A percentile compares a stretch with the other conserved stretches of the same genome.
These are phyloP conservation scores for Fraxinus angustifolia DNA, from an alignment of 305 asterid species.

Conservation along the genomic window DNA sequence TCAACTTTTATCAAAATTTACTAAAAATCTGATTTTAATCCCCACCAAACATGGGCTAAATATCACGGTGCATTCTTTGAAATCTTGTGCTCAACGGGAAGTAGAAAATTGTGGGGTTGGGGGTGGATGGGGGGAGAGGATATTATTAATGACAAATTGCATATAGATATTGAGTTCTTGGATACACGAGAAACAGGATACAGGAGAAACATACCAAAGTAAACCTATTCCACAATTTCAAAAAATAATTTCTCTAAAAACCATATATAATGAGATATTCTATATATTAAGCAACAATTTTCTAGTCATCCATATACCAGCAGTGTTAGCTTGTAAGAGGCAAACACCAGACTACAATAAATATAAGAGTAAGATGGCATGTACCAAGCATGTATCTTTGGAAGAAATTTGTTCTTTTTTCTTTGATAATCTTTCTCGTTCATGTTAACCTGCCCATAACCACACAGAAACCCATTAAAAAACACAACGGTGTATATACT, in stretches of 20 bases:
- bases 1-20: too few relatives aligned
- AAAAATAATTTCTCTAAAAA: neutral
- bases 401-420: conserved; percentile 97
- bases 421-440: conserved; percentile 93
- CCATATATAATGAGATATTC: neutral
- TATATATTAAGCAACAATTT: neutral
- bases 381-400: conserved; percentile 97
- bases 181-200: neutral
- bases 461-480: conserved; percentile 9
- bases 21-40: neutral
- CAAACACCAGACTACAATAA: neutral
- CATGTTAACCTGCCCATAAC: conserved; percentile 83
- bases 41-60: neutral
- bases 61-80: neutral
- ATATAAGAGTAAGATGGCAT: conserved; percentile 21
- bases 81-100: neutral
- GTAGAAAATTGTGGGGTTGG: neutral
- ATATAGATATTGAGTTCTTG: neutral
- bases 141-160: neutral
- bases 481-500: neutral
- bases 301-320: neutral
- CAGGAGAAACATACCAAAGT: neutral
- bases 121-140: neutral
- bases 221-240: neutral
- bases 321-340: conserved; percentile 5